Evolutionary conservation across 2,329 filamentous ascomycete species (phyloP).

Genomic region (Dryadomyces quercus-mongolicae): DNA sequence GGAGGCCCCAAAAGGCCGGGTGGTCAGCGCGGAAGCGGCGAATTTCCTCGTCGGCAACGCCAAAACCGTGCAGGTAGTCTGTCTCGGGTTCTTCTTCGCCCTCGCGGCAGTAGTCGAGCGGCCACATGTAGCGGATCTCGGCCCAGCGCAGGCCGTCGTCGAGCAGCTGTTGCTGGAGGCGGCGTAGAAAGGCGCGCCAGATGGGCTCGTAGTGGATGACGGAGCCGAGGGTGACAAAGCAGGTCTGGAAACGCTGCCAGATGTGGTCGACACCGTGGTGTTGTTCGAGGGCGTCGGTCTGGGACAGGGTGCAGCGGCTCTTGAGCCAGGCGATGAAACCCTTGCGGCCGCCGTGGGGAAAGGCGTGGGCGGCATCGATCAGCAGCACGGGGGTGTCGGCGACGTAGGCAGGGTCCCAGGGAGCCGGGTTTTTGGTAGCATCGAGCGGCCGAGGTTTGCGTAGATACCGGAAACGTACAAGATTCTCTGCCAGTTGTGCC

Average conservation of each 20-base stretch:
- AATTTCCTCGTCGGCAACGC: constrained; percentile 66
- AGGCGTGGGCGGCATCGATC: constrained; percentile 55
- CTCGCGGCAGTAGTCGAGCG: constrained; percentile 54
- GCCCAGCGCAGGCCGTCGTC: constrained; percentile 77
- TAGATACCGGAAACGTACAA: constrained; percentile 44
- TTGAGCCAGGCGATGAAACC: constrained; percentile 73
- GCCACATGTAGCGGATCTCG: constrained; percentile 67
- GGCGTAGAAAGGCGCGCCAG: constrained; percentile 61
- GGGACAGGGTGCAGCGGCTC: constrained; percentile 57
- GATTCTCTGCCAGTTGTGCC: constrained; percentile 38
- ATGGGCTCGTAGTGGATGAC: constrained; percentile 87
- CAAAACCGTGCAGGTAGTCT: constrained; percentile 58
- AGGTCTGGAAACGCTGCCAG: constrained; percentile 69
- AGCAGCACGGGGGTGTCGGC: constrained; percentile 45
- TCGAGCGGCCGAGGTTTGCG: constrained; percentile 28
- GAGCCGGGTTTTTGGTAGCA: constrained; percentile 14
- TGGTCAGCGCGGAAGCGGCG: constrained; percentile 63
- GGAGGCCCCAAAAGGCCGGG: constrained; percentile 68
- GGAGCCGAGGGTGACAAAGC: constrained; percentile 61
- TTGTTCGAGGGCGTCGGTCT: constrained; percentile 63
- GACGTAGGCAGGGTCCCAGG: constrained; percentile 54
- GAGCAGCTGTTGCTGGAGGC: constrained; percentile 58
- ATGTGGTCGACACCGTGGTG: constrained; percentile 74
- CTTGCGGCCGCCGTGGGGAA: constrained; percentile 56
- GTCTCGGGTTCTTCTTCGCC: constrained; percentile 53